These are phyloP conservation scores for Zangia roseola DNA, from an alignment of 768 basidiomycete species.

Conservation along the genomic window DNA sequence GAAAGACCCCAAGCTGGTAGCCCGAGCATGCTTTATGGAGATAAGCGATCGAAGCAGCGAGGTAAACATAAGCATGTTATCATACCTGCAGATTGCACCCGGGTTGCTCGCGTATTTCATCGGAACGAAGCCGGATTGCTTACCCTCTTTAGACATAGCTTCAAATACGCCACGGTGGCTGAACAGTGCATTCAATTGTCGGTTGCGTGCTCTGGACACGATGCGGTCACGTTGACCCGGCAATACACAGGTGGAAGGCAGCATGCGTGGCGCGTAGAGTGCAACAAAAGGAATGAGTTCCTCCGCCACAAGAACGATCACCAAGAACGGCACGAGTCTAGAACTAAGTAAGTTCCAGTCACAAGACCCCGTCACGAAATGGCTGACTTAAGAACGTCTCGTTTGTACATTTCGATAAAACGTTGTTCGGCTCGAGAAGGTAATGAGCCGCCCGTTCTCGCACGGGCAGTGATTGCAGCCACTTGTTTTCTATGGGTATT, in stretches of 20 bases:
- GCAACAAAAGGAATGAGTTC: conserved; percentile 83
- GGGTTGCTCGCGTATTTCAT: conserved; percentile 16
- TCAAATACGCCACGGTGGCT: conserved; percentile 39
- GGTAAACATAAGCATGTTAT: conserved; percentile 6
- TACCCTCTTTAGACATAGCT: conserved; percentile 34
- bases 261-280: conserved; percentile 78
- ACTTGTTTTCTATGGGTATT: conserved; percentile 58
- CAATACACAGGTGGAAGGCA: conserved; percentile 85
- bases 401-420: conserved; percentile 62
- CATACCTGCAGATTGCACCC: conserved; percentile 59
- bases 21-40: conserved; percentile 40
- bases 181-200: conserved; percentile 41
- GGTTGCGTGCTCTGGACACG: conserved; percentile 47
- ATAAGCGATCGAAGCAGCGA: conserved; percentile 1
- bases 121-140: conserved; percentile 29
- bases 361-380: not conserved
- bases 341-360: conserved; percentile 4
- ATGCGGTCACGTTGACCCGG: conserved; percentile 76
- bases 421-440: conserved; percentile 68
- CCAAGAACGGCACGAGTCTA: conserved; percentile 73
- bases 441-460: conserved; percentile 56
- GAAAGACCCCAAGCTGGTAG: conserved; percentile 40
- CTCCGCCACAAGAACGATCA: conserved; percentile 73
- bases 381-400: conserved; percentile 69
- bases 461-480: conserved; percentile 51